Conservation (phyloP, 805 yeast species). For the Metschnikowia kofuensis region DNA sequence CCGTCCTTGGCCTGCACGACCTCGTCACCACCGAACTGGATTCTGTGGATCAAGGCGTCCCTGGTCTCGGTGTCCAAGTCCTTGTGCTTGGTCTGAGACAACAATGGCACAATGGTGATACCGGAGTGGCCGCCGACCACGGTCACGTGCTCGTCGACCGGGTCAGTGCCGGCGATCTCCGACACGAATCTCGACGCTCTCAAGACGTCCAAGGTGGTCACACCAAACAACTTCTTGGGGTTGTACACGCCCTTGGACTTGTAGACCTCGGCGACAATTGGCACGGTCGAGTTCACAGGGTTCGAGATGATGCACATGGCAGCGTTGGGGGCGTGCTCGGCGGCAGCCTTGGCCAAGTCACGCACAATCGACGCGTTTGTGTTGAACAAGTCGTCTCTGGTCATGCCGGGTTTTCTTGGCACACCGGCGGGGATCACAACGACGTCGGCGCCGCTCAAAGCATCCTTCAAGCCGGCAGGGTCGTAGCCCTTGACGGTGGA, state of each 20-base stretch:
- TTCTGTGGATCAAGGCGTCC: constrained; percentile 74
- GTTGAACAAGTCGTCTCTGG: constrained; percentile 94
- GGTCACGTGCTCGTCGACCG: constrained; percentile 70
- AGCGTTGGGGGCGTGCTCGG: constrained; percentile 82
- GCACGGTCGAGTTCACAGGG: constrained; percentile 97
- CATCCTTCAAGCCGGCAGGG: constrained; percentile 71
- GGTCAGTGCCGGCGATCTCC: constrained; percentile 68
- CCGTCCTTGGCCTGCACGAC: constrained; percentile 92
- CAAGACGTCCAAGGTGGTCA: constrained; percentile 88
- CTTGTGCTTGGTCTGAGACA: constrained; percentile 78
- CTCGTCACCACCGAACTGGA: constrained; percentile 96
- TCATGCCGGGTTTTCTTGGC: constrained; percentile 98
- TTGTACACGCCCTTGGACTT: constrained; percentile 83
- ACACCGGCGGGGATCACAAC: constrained; percentile 97
- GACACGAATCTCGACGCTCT: constrained; percentile 84
- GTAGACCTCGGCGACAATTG: constrained; percentile 91
- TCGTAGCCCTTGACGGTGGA: constrained; percentile 84
- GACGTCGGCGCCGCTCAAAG: constrained; percentile 77
- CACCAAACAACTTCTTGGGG: constrained; percentile 92
- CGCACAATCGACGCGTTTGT: constrained; percentile 95
- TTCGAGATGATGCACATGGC: constrained; percentile 79
- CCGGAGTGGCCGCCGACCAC: constrained; percentile 99
- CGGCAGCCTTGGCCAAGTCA: constrained; percentile 84
- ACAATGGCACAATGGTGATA: constrained; percentile 89
- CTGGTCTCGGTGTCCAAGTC: constrained; percentile 58